Evolutionary conservation across 2,329 filamentous ascomycete genomes (phyloP).

Genomic region (Falciphora oryzae): DNA sequence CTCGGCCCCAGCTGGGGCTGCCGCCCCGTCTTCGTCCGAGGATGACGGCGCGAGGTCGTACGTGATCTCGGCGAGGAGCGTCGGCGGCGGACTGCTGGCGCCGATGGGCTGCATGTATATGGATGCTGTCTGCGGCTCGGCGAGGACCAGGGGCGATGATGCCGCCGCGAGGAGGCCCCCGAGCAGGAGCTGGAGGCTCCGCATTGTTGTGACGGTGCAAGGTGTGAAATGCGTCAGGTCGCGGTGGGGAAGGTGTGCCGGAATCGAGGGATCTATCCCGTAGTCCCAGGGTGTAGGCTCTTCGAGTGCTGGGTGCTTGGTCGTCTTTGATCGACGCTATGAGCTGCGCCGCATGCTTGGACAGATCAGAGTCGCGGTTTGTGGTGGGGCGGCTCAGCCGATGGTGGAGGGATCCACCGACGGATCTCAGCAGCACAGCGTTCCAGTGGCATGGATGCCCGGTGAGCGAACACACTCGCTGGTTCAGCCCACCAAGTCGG

Average conservation of each 20-base stretch:
- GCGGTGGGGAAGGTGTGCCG: background rate
- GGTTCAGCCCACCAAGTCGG: no score
- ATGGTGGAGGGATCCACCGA: background rate
- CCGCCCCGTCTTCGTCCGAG: background rate
- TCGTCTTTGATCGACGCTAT: background rate
- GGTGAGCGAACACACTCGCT: no score
- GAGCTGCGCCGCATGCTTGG: background rate
- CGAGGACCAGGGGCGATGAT: conserved; percentile 26
- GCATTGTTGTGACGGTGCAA: conserved; percentile 29
- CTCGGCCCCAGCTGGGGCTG: conserved; percentile 13
- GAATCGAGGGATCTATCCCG: background rate
- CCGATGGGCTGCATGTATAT: conserved; percentile 50
- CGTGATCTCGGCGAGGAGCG: conserved; percentile 47
- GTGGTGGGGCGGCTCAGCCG: background rate
- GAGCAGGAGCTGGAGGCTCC: conserved; percentile 32
- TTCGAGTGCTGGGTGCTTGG: no score
- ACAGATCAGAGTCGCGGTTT: background rate
- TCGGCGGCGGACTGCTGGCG: conserved; percentile 23
- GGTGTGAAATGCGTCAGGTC: background rate
- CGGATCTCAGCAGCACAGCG: no score
- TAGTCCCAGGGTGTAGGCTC: background rate
- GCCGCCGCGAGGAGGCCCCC: conserved; percentile 27
- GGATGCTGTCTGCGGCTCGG: conserved; percentile 39
- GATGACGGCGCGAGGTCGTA: conserved; percentile 39
- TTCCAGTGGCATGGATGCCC: no score